These are phyloP conservation scores for Rosa hybrid DNA, from an alignment of 331 rosid species.

Conservation along the genomic window DNA sequence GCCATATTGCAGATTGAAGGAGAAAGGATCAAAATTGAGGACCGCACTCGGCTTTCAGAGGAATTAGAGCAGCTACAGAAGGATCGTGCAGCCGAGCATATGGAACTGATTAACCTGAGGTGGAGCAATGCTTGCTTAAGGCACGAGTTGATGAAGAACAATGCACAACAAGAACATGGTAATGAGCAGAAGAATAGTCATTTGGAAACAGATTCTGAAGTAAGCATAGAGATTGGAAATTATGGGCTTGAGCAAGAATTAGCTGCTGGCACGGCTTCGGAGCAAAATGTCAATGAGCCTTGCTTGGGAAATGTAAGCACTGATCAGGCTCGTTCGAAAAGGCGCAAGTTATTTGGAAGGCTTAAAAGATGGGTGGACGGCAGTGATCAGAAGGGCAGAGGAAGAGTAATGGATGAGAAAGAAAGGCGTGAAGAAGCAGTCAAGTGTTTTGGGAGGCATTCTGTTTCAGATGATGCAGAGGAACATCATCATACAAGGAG, in stretches of 20 bases:
- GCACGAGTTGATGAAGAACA: conserved; percentile 39
- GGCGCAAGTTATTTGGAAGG: conserved; percentile 48
- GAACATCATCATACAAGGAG: conserved; percentile 39
- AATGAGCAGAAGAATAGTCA: conserved; percentile 13
- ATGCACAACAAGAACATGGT: conserved; percentile 31
- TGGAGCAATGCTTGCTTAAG: conserved; percentile 55
- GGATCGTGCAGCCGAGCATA: conserved; percentile 37
- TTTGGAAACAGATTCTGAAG: conserved; percentile 33
- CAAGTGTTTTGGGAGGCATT: conserved; percentile 29
- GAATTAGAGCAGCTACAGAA: conserved; percentile 53
- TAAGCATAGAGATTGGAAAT: conserved; percentile 25
- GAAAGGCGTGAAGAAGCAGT: conserved; percentile 29
- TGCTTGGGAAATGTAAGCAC: conserved; percentile 30
- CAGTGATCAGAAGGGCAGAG: conserved; percentile 38
- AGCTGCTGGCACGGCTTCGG: conserved; percentile 25
- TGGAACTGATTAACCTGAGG: conserved; percentile 43
- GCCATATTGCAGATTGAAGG: conserved; percentile 40
- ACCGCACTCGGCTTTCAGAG: conserved; percentile 32
- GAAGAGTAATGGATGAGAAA: conserved; percentile 37
- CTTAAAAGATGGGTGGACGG: conserved; percentile 61
- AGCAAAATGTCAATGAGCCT: conserved; percentile 26
- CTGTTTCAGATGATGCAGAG: conserved; percentile 27
- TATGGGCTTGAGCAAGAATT: conserved; percentile 43
- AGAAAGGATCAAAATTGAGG: conserved; percentile 40
- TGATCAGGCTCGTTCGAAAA: conserved; percentile 31